These are phyloP conservation scores for Stemphylium lycopersici DNA, from an alignment of 2,329 filamentous ascomycete genomes.

Conservation along the genomic window DNA sequence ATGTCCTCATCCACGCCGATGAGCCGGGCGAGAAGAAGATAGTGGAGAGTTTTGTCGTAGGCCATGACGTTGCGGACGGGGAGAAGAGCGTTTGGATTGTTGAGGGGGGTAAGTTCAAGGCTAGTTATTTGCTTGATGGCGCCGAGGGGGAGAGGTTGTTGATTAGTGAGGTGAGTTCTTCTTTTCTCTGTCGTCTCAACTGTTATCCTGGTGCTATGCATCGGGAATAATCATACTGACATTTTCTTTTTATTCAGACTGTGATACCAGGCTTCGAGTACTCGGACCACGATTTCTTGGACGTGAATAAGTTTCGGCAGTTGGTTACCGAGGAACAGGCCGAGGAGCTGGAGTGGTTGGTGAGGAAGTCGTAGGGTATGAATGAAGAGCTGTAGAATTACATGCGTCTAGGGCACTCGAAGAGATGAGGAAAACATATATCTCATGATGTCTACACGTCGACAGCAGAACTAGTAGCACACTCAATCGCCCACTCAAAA, in stretches of 20 bases:
- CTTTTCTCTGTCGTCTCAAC: no score
- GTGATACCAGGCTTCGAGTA: conserved; percentile 73
- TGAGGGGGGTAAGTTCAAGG: conserved; percentile 71
- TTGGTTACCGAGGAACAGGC: conserved; percentile 59
- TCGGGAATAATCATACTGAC: no score
- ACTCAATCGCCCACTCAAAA: no score
- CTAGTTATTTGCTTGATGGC: conserved; percentile 61
- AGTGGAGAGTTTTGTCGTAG: conserved; percentile 70
- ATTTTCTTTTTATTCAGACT: no score
- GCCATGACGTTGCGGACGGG: conserved; percentile 61
- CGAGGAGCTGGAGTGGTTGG: conserved; percentile 54
- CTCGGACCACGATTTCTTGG: conserved; percentile 70
- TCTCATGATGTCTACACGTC: no score
- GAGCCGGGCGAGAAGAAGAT: conserved; percentile 56
- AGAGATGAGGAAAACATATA: no score
- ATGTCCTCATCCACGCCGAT: conserved; percentile 68
- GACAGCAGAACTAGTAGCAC: no score
- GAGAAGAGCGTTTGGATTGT: conserved; percentile 73
- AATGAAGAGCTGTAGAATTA: no score
- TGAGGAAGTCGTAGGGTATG: conserved; percentile 29
- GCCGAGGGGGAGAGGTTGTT: conserved; percentile 59
- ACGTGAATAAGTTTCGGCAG: conserved; percentile 52
- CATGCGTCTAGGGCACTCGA: no score
- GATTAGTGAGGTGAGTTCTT: conserved; percentile 71
- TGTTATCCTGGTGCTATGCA: no score